A percentile compares a stretch with the other conserved stretches of the same genome.
phyloP scores from a whole-genome alignment of 1,139 yeast genomes.

The Geotrichum macrosporum region DNA sequence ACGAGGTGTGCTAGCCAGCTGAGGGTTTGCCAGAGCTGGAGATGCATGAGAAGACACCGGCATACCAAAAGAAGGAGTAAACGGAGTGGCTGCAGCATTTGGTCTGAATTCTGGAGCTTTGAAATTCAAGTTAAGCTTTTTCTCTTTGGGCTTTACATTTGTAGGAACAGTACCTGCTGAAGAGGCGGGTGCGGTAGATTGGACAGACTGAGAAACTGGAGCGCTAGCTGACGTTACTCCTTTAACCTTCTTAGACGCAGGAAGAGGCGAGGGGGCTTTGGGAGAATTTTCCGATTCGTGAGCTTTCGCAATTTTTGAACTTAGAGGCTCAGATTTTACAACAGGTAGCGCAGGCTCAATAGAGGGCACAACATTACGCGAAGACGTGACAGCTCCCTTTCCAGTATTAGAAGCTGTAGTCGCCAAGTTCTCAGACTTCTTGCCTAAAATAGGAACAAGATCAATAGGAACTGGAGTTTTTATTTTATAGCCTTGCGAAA shows the following conservation, averaged over 20 bases:
- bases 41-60: constrained; percentile 24
- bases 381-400: too few species aligned
- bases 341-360: constrained; percentile 13
- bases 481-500: constrained; percentile 77
- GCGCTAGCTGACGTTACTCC: constrained; percentile 2
- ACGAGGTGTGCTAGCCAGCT: constrained; percentile 16
- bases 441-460: constrained; percentile 67
- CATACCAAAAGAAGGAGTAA: constrained; percentile 51
- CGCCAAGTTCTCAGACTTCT: constrained; percentile 51
- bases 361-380: neutral
- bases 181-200: constrained; percentile 6
- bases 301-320: constrained; percentile 18
- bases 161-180: constrained; percentile 9
- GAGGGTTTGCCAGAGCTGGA: constrained; percentile 20
- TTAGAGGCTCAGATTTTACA: constrained; percentile 28
- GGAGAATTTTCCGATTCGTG: constrained; percentile 15
- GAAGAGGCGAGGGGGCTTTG: constrained; percentile 20
- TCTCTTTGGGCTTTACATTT: constrained; percentile 15
- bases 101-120: constrained; percentile 59
- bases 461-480: constrained; percentile 56
- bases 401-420: constrained; percentile 9
- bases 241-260: constrained; percentile 10
- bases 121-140: constrained; percentile 48
- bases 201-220: constrained; percentile 9
- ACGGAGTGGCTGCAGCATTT: constrained; percentile 67